Evolutionary conservation across 805 yeast species (phyloP).

Genomic region (Candida saitoana): DNA sequence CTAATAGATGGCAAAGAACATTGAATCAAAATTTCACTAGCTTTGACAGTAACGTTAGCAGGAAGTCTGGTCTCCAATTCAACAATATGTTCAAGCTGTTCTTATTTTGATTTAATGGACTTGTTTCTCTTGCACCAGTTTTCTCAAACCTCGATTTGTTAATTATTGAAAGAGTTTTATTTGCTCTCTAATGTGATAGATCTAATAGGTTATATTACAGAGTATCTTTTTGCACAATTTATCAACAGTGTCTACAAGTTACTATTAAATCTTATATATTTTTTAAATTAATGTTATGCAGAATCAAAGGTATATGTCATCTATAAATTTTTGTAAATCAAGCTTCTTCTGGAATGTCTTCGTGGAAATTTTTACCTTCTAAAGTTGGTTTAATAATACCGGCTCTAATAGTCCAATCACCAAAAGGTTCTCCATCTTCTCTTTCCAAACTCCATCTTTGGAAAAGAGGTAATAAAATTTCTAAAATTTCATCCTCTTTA

Average conservation of each 20-base stretch:
- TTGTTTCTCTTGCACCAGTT: too few species aligned
- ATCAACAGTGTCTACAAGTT: too few species aligned
- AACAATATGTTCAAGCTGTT: slow-evolving; percentile 72
- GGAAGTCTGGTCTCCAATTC: slow-evolving; percentile 87
- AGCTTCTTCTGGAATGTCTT: slow-evolving; percentile 80
- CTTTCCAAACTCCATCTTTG: slow-evolving; percentile 94
- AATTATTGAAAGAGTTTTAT: too few species aligned
- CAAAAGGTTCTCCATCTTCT: slow-evolving; percentile 87
- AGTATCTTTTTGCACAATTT: too few species aligned
- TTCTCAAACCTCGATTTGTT: too few species aligned
- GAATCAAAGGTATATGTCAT: background rate
- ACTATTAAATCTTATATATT: background rate
- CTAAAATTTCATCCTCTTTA: slow-evolving; percentile 83
- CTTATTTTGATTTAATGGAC: too few species aligned
- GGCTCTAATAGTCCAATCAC: slow-evolving; percentile 83
- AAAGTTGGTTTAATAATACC: slow-evolving; percentile 86
- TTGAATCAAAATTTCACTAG: slow-evolving; percentile 93
- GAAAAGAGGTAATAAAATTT: slow-evolving; percentile 75
- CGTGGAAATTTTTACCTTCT: slow-evolving; percentile 94
- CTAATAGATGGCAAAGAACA: slow-evolving; percentile 94
- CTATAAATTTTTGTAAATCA: slow-evolving; percentile 12
- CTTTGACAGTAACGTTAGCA: slow-evolving; percentile 90
- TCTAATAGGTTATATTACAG: too few species aligned
- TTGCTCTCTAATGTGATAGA: too few species aligned
- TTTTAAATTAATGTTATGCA: background rate